A percentile compares a stretch with the other conserved stretches of the same genome.
These are phyloP conservation scores for Pythium phragmiticola DNA, from an alignment of 352 stramenopile genomes.

Conservation along the genomic window DNA sequence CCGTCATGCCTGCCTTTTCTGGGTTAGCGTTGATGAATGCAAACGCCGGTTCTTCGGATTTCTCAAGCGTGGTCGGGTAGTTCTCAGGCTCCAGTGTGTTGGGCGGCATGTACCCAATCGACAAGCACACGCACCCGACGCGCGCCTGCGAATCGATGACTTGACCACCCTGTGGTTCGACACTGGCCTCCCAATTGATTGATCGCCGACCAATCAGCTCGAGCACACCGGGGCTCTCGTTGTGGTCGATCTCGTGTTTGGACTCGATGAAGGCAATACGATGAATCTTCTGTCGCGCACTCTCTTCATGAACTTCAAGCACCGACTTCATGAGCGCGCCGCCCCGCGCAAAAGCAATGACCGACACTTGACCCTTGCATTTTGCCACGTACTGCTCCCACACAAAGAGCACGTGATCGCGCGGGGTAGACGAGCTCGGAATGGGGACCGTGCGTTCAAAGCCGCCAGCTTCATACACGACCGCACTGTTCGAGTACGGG, in stretches of 20 bases:
- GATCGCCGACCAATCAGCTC: conserved; percentile 82
- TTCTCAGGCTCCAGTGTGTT: conserved; percentile 59
- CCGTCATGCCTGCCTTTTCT: conserved; percentile 78
- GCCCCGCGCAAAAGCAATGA: conserved; percentile 81
- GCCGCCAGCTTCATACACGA: conserved; percentile 86
- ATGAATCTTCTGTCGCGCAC: conserved; percentile 74
- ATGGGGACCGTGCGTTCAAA: conserved; percentile 86
- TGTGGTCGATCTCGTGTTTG: conserved; percentile 86
- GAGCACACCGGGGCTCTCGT: conserved; percentile 70
- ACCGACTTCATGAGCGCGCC: conserved; percentile 84
- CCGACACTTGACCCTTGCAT: conserved; percentile 82
- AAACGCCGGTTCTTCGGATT: conserved; percentile 79
- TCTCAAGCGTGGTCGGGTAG: conserved; percentile 70
- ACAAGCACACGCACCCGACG: conserved; percentile 86
- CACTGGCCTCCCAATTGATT: conserved; percentile 89
- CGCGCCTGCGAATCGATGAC: conserved; percentile 85
- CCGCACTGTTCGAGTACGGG: conserved; percentile 83
- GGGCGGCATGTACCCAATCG: conserved; percentile 72
- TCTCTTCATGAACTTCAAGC: conserved; percentile 74
- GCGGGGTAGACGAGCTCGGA: conserved; percentile 77
- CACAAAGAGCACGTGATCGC: conserved; percentile 88
- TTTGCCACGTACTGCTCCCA: conserved; percentile 82
- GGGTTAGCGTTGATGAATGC: conserved; percentile 81
- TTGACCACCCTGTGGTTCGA: conserved; percentile 76
- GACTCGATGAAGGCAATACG: conserved; percentile 85